Evolutionary conservation across 2,329 filamentous ascomycete species (phyloP), one percentile per base, ranked within the genome.

Genomic region (Chaetomium strumarium): DNA sequence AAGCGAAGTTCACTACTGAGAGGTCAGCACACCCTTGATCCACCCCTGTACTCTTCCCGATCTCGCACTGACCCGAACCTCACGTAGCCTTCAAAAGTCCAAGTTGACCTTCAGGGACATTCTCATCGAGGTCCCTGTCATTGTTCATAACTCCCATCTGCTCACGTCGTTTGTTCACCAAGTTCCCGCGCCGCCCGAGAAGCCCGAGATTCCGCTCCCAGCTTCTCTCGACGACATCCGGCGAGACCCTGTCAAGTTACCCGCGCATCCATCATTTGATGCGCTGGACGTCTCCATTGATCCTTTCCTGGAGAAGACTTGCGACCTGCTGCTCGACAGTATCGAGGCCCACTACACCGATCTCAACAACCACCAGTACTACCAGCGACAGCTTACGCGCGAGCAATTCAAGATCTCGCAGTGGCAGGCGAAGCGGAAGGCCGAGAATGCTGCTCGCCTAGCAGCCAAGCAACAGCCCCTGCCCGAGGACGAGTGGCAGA

Each of bases 311-410:
- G 92, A 97, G 80, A 96, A 96, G 82, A 96, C 92, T 48, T 96
- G 90, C 75, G 92, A 99, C 68, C 83, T 96, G 62, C 83, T 99
- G 52, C 84, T 97, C 58, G 93, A 99, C 68, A 90, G 87, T 77
- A 96, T 99, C 70, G 93, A 99, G 78, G 86, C 87, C 51, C 93
- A 99, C 78, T 93, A 97, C 76, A 96, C 91, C 55, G 93, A 99
- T 74, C 86, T 95, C 70, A 97, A 97, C 83, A 99, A 99, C 81
- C 93, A 95, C 77, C 91, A 96, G 72, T 83, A 81, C 80, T 96
- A 96, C 78, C 90, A 96, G 75, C 84, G 93, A 66, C 90, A 95
- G 67, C 80, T 97, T 53, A 86, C 85, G 49, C 88, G 93, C 63
- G 93, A 99, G 76, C 93, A 99, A 76, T 76, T 87, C 65, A 99